Percentiles rank a stretch among this genome's conserved stretches.
These are phyloP conservation scores for Talaromyces marneffei DNA, from an alignment of 2,329 filamentous ascomycete genomes.

Conservation along the genomic window DNA sequence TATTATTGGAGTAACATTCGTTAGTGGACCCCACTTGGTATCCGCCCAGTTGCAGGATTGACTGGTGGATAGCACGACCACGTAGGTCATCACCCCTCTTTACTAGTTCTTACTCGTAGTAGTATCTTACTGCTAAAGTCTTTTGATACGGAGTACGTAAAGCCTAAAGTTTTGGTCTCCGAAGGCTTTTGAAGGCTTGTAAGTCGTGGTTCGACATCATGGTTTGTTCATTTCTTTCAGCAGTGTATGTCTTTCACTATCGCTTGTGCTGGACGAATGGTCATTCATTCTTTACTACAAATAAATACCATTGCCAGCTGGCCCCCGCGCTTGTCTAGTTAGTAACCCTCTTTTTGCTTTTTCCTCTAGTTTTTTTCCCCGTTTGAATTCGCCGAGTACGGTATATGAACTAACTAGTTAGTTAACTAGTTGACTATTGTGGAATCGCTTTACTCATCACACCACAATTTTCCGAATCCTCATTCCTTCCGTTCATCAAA, in stretches of 20 bases:
- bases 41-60: not conserved
- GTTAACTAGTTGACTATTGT: not conserved
- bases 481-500: not conserved
- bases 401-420: too few species aligned
- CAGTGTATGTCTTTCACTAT: not conserved
- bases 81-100: slow-evolving; percentile 7
- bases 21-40: not conserved
- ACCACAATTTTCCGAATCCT: not conserved
- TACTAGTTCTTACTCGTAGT: not conserved
- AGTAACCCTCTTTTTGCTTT: not conserved
- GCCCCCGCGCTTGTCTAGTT: not conserved
- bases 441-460: not conserved
- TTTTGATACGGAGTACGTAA: not conserved
- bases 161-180: not conserved
- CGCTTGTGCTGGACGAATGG: not conserved
- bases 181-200: not conserved
- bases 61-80: slow-evolving; percentile 13
- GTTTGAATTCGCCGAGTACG: not conserved
- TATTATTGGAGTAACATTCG: not conserved
- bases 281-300: not conserved
- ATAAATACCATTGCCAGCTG: not conserved
- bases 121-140: not conserved
- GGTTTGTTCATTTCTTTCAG: not conserved
- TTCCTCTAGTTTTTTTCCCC: not conserved
- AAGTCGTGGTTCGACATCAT: not conserved